Evolutionary conservation across 306 rosid genomes (phyloP).

Genomic region (Vigna trinervia): DNA sequence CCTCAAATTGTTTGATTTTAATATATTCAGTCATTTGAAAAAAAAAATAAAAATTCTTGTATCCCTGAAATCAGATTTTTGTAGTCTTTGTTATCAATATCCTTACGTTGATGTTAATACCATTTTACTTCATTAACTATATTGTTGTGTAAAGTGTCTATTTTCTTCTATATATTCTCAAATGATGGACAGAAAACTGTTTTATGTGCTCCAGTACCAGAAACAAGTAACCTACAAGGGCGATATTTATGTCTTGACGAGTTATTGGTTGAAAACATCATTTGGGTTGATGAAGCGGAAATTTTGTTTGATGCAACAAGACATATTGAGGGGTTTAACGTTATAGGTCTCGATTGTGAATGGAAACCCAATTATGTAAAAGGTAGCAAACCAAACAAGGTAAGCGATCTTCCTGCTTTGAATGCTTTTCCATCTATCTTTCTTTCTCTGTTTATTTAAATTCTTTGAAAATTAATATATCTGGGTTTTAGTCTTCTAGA

Average conservation of each 20-base stretch:
- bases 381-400: constrained; percentile 86
- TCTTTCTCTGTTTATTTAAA: constrained; percentile 25
- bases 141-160: not conserved
- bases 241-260: constrained; percentile 72
- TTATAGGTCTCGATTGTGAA: constrained; percentile 95
- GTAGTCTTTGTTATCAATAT: constrained; percentile 17
- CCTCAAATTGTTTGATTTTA: constrained; percentile 3
- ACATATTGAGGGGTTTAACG: constrained; percentile 76
- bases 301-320: constrained; percentile 67
- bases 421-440: constrained; percentile 35
- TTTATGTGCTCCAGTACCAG: constrained; percentile 60
- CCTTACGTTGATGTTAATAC: constrained; percentile 2
- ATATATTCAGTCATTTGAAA: not conserved
- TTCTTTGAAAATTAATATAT: constrained; percentile 25
- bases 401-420: constrained; percentile 43
- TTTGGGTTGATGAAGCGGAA: constrained; percentile 84
- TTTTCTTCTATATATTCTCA: constrained; percentile 37
- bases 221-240: constrained; percentile 61
- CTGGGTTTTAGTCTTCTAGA: not conserved
- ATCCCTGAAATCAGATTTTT: constrained; percentile 6
- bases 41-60: not conserved
- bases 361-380: constrained; percentile 93
- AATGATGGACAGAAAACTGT: constrained; percentile 29
- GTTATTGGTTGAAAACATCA: constrained; percentile 59
- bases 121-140: constrained; percentile 10